These are phyloP conservation scores for Amylocystis lapponica DNA, from an alignment of 768 basidiomycete genomes.

Conservation along the genomic window DNA sequence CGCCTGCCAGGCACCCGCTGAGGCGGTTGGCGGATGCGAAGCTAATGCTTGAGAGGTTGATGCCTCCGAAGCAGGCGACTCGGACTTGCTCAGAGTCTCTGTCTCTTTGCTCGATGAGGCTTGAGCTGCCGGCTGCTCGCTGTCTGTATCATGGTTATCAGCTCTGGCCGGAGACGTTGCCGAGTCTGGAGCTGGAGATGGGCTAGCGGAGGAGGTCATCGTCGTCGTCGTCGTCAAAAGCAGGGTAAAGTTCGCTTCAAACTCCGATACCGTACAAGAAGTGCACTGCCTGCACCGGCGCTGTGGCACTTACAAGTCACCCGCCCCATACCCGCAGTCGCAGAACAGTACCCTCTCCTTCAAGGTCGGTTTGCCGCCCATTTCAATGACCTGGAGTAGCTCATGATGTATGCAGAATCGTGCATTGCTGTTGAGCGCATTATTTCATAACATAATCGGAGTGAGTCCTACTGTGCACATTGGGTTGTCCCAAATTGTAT, in stretches of 20 bases:
- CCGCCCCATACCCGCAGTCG: too few species aligned
- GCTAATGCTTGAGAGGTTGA: constrained; percentile 5
- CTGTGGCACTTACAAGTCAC: too few species aligned
- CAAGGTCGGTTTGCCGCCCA: too few species aligned
- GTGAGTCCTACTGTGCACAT: too few species aligned
- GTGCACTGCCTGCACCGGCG: too few species aligned
- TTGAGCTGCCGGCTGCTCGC: constrained; percentile 1
- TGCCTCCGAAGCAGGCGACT: constrained; percentile 1
- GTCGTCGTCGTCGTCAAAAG: constrained; percentile 17
- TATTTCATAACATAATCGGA: too few species aligned
- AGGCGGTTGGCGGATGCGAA: constrained; percentile 2
- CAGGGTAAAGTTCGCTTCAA: constrained; percentile 12
- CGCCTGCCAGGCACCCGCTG: constrained; percentile 60
- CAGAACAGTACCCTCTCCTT: too few species aligned
- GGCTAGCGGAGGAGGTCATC: constrained; percentile 4
- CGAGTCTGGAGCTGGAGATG: constrained; percentile 7
- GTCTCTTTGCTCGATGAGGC: constrained; percentile 1
- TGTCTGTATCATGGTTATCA: neutral
- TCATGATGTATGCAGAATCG: neutral
- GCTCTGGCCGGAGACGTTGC: constrained; percentile 1
- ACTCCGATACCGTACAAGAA: too few species aligned
- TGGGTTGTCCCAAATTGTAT: too few species aligned
- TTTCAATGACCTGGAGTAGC: neutral
- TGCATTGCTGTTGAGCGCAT: too few species aligned
- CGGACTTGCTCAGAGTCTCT: neutral